phyloP scores from a whole-genome alignment of 768 basidiomycete genomes.

The Kwoniella botswanensis region DNA sequence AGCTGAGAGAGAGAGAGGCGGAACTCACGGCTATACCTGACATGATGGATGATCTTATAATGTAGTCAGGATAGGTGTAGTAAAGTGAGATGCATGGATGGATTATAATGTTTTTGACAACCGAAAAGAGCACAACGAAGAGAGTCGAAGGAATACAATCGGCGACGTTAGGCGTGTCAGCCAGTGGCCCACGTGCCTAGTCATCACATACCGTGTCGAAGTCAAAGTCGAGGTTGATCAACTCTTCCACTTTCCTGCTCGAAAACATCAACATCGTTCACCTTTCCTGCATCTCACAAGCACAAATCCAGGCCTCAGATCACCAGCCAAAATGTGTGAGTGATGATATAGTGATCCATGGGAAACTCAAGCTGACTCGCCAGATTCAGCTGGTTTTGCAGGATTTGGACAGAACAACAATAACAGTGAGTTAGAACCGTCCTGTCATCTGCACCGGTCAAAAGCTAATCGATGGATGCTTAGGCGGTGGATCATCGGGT shows the following conservation, averaged over 20 bases:
- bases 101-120: background rate
- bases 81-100: background rate
- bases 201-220: background rate
- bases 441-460: background rate
- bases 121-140: background rate
- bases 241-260: too few relatives aligned
- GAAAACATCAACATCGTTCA: too few relatives aligned
- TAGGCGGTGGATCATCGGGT: constrained; percentile 15
- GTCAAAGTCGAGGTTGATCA: background rate
- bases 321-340: constrained; percentile 13
- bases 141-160: background rate
- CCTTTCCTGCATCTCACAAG: background rate
- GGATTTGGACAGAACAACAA: constrained; percentile 47
- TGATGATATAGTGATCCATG: background rate
- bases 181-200: background rate
- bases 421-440: constrained; percentile 22
- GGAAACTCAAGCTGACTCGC: background rate
- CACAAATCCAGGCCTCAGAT: background rate
- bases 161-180: background rate
- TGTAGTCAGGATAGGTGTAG: constrained; percentile 9
- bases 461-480: background rate
- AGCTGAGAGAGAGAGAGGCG: too few relatives aligned
- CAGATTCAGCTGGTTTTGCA: constrained; percentile 42
- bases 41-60: constrained; percentile 30
- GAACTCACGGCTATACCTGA: constrained; percentile 42